Percentiles rank a stretch among this genome's conserved stretches.
phyloP scores from a whole-genome alignment of 106 monocot species.

The Dioscorea zingiberensis region DNA sequence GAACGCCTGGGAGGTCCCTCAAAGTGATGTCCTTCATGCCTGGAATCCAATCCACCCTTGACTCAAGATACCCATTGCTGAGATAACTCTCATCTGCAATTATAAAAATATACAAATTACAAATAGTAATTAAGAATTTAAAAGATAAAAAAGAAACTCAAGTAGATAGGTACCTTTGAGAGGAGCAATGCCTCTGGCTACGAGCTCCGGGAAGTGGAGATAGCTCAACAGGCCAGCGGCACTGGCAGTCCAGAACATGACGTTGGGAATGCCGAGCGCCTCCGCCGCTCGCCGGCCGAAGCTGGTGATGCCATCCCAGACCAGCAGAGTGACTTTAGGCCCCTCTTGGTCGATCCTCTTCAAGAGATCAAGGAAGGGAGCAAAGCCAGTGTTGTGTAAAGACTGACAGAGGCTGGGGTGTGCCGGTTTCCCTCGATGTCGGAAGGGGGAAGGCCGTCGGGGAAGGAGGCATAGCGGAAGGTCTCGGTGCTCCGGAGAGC shows the following conservation, averaged over 20 bases:
- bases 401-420: not conserved
- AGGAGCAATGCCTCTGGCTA: not conserved
- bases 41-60: slow-evolving; percentile 5
- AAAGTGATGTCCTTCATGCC: not conserved
- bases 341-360: not conserved
- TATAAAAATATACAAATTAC: too few species aligned
- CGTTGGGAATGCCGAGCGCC: not conserved
- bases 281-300: not conserved
- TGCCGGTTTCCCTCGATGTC: not conserved
- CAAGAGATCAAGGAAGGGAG: not conserved
- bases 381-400: too few species aligned
- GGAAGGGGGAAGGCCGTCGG: not conserved
- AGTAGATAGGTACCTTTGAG: slow-evolving; percentile 6
- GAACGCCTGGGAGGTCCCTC: not conserved
- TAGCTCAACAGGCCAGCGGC: not conserved
- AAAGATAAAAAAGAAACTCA: too few species aligned
- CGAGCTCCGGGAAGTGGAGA: not conserved
- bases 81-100: not conserved
- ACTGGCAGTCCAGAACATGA: not conserved
- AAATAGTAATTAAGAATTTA: too few species aligned
- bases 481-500: not conserved
- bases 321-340: not conserved
- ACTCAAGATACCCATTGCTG: not conserved
- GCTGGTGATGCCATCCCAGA: slow-evolving; percentile 3
- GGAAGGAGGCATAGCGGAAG: not conserved